Evolutionary conservation across 768 basidiomycete genomes (phyloP), one percentile per base, ranked within the genome.

Genomic region (Termitomyces heimii): DNA sequence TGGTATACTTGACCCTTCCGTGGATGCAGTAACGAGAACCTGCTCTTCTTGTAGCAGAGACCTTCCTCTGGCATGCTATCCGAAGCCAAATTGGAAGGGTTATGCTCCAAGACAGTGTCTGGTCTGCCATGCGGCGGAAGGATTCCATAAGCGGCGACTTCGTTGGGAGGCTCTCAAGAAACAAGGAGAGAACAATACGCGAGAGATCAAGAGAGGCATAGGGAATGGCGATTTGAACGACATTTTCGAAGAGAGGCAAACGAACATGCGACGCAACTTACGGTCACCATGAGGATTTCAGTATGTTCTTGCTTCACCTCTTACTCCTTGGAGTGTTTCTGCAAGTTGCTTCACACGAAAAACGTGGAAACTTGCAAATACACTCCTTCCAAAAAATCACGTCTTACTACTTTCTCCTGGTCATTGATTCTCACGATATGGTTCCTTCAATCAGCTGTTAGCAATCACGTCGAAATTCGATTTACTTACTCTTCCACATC

Each of bases 71-170:
- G 7, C 26, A 18, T 57, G 56, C 18, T 57, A 45, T 46, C 31
- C 10, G 2, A 44, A 12, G 24, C 12, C 51, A 0, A 3, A 37
- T 6, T 35, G 49, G 56, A 20, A 13, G 18, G 16, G 6, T 24
- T 16, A 13, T 35, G 6, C 18, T 8, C 22, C 22, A 8, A 51
- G 24, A n/a, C 26, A 52, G 29, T 57, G 56, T 20, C 43, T 44
- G 26, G 56, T 57, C 34, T 57, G 56, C 43, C 24, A 28, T n/a
- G 51, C 37, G 12, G 51, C 37, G 40, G 37, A 52, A 29, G 37
- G 40, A 13, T 40, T 40, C 7, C 37, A 52, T 39, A 28, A 20
- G 6, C 37, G 51, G 6, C 37, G 51, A 52, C 51, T 52, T 28
- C 51, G 37, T n/a, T 1, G 51, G 26, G 26, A 52, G 6, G 26